Evolutionary conservation across 2,329 filamentous ascomycete genomes (phyloP), one percentile per base, ranked within the genome.

Genomic region (Orbilia ellipsospora): DNA sequence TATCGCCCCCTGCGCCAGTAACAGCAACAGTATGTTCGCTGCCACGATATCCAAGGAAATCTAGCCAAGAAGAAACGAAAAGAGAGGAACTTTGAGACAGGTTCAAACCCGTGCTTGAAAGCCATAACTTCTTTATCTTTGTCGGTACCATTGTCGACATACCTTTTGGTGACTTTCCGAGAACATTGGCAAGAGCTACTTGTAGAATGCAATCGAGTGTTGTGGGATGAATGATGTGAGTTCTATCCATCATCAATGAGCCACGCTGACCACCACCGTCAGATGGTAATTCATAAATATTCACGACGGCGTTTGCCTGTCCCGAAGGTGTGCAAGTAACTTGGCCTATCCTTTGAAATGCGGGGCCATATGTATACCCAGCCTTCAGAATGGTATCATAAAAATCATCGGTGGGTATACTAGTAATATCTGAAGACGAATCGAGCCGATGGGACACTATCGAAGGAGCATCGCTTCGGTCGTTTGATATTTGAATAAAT

Each of bases 171-270:
- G 23, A 31, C 26, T 55, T 48, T 20, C 48, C 48, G n/a, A 56
- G 18, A 42, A 81, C 79, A n/a, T 81, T 78, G 1, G 78, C 79
- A 15, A 85, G 80, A 63, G 85, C 80, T 6, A 82, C 79, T 51
- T 83, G 83, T 2, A 84, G 73, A 16, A 72, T 77, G n/a, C 79
- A 79, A 73, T 88, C 86, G 2, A 87, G 78, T 57, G 85, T 82
- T 0, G 84, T 81, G 0, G 86, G 83, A 36, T 86, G 85, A 5
- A 86, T 79, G 59, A 84, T 82, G 18, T 84, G 83, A 79, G 80
- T 2, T 81, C 79, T 2, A 83, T 83, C 67, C 83, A 85, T 50
- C 81, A 69, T 57, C 84, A 82, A 0, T 83, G 83, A 1, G 83
- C 81, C 3, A 79, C 73, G 1, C 76, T 67, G n/a, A n/a, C n/a